phyloP scores from a whole-genome alignment of 768 basidiomycete species.

The Tricholoma sp. region DNA sequence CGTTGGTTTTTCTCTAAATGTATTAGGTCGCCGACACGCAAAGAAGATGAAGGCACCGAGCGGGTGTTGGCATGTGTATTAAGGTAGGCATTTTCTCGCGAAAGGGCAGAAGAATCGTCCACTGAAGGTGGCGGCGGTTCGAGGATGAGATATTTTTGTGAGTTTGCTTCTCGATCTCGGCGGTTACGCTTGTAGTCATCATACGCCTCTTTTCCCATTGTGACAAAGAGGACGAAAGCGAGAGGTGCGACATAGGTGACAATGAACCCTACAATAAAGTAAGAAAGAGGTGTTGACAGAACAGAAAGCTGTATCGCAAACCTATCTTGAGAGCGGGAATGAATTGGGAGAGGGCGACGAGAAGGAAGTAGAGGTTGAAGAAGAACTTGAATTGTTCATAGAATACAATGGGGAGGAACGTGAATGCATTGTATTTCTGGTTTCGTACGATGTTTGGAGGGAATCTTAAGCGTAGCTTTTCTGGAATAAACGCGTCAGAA shows the following conservation, averaged over 20 bases:
- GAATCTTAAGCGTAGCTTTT: conserved; percentile 64
- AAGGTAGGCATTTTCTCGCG: conserved; percentile 35
- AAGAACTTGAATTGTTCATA: conserved; percentile 99
- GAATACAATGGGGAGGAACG: conserved; percentile 95
- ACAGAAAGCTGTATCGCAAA: conserved; percentile 28
- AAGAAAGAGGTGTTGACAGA: not conserved
- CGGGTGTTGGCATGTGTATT: conserved; percentile 52
- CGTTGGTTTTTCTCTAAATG: conserved; percentile 95
- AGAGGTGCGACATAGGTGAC: conserved; percentile 94
- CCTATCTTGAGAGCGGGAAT: conserved; percentile 95
- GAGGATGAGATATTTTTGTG: conserved; percentile 84
- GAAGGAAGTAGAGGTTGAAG: conserved; percentile 97
- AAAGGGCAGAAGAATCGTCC: conserved; percentile 28
- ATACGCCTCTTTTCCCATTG: conserved; percentile 98
- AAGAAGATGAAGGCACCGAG: conserved; percentile 79
- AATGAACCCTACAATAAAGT: conserved; percentile 67
- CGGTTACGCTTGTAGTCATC: conserved; percentile 95
- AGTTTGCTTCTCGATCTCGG: conserved; percentile 93
- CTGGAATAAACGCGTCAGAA: conserved; percentile 28
- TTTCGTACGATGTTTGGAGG: conserved; percentile 93
- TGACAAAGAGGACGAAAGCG: conserved; percentile 90
- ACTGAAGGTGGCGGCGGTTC: conserved; percentile 40
- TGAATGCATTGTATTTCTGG: conserved; percentile 95
- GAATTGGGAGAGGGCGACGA: conserved; percentile 95
- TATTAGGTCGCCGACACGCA: conserved; percentile 89